Conservation (phyloP, 1,284 basidiomycete species). For the Quambalaria eucalypti region DNA sequence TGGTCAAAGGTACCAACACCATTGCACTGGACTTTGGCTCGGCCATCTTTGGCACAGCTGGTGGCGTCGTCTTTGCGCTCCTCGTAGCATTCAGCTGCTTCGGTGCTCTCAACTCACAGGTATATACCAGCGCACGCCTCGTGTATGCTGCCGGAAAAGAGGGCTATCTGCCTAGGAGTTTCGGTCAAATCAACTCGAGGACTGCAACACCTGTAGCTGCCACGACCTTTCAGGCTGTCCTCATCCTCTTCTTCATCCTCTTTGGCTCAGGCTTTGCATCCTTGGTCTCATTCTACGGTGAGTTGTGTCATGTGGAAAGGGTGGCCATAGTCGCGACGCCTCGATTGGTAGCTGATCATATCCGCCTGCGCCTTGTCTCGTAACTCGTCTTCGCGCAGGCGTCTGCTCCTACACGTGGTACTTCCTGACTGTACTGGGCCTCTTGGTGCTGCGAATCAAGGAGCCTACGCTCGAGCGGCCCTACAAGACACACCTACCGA, state of each 20-base stretch:
- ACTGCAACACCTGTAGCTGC: constrained; percentile 31
- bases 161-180: constrained; percentile 58
- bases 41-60: constrained; percentile 70
- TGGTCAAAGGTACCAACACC: constrained; percentile 60
- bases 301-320: too few relatives aligned
- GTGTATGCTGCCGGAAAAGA: constrained; percentile 83
- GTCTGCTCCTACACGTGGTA: constrained; percentile 42
- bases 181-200: constrained; percentile 16
- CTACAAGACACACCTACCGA: constrained; percentile 67
- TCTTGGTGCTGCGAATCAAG: constrained; percentile 77
- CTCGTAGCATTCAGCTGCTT: constrained; percentile 80
- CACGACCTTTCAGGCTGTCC: constrained; percentile 18
- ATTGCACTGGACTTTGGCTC: constrained; percentile 85
- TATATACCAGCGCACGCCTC: constrained; percentile 57
- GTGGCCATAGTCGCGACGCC: too few relatives aligned
- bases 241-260: constrained; percentile 53
- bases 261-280: constrained; percentile 50
- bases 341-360: constrained; percentile 57
- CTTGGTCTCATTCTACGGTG: constrained; percentile 51
- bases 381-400: too few relatives aligned
- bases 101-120: constrained; percentile 29
- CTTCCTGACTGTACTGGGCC: constrained; percentile 56
- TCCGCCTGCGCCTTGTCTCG: not conserved
- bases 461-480: constrained; percentile 77
- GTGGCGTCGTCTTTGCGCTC: constrained; percentile 76